Percentiles rank a stretch among this genome's conserved stretches.
Conservation (phyloP, 1,139 yeast species). For the Yamadazyma taylorii region DNA sequence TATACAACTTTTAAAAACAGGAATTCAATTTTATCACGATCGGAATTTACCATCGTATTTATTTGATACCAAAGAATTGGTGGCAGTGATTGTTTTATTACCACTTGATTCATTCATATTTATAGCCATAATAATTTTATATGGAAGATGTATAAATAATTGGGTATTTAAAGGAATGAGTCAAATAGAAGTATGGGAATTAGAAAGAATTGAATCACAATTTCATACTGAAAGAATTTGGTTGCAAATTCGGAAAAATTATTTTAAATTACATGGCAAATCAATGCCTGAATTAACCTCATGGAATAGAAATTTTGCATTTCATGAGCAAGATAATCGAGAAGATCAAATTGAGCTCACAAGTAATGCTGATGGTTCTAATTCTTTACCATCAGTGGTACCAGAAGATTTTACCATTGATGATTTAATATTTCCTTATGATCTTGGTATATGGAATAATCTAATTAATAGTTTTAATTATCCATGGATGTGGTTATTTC, state of each 20-base stretch:
- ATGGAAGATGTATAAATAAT: slow-evolving; percentile 61
- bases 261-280: slow-evolving; percentile 39
- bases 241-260: slow-evolving; percentile 50
- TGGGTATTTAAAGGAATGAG: slow-evolving; percentile 71
- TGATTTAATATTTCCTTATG: slow-evolving; percentile 79
- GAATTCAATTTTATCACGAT: slow-evolving; percentile 47
- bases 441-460: slow-evolving; percentile 62
- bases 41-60: slow-evolving; percentile 62
- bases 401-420: slow-evolving; percentile 48
- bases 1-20: slow-evolving; percentile 42
- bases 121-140: slow-evolving; percentile 56
- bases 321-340: slow-evolving; percentile 17
- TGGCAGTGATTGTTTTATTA: slow-evolving; percentile 54
- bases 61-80: slow-evolving; percentile 52
- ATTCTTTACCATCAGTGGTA: slow-evolving; percentile 15
- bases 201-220: slow-evolving; percentile 74
- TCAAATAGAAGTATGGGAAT: slow-evolving; percentile 92
- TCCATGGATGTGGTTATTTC: slow-evolving; percentile 64
- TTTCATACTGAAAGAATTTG: slow-evolving; percentile 54
- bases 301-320: slow-evolving; percentile 37
- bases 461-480: slow-evolving; percentile 52
- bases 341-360: slow-evolving; percentile 7
- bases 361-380: slow-evolving; percentile 11
- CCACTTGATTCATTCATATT: slow-evolving; percentile 62
- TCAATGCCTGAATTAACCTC: slow-evolving; percentile 48